A percentile compares a stretch with the other conserved stretches of the same genome.
phyloP scores from a whole-genome alignment of 805 yeast species.

The Saccharomyces kudriavzevii region DNA sequence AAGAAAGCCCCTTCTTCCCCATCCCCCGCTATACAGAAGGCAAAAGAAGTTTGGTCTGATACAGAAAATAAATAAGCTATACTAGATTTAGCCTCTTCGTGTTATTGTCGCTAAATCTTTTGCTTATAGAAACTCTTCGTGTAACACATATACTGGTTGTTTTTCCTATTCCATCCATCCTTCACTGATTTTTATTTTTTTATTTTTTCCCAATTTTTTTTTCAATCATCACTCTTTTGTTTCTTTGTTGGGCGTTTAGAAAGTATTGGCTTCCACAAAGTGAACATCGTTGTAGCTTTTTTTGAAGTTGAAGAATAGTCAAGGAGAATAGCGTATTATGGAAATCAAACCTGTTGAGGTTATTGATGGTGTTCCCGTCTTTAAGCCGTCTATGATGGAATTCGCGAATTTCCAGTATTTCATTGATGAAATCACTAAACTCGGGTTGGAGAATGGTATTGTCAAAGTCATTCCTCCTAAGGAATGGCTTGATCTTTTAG shows the following conservation, averaged over 20 bases:
- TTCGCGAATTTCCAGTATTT: slow-evolving; percentile 61
- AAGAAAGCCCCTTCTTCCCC: not conserved
- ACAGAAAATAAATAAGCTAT: not conserved
- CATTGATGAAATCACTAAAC: slow-evolving; percentile 52
- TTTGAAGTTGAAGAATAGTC: not conserved
- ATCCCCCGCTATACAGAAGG: not conserved
- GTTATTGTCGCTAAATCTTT: not conserved
- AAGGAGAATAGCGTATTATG: not conserved
- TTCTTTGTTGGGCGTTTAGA: not conserved
- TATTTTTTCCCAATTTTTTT: not conserved
- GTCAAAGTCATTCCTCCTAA: slow-evolving; percentile 73
- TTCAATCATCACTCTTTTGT: not conserved
- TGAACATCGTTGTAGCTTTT: not conserved
- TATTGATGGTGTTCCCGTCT: slow-evolving; percentile 49
- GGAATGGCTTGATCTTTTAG: slow-evolving; percentile 51
- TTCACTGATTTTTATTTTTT: not conserved
- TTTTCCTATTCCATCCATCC: not conserved
- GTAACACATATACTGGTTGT: not conserved
- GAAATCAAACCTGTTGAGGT: slow-evolving; percentile 31
- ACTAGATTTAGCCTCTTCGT: not conserved
- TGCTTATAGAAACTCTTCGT: not conserved
- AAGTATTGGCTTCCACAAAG: not conserved
- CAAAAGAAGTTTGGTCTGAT: not conserved
- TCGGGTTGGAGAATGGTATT: slow-evolving; percentile 73
- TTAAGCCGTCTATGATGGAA: slow-evolving; percentile 49